Conservation (phyloP, 305 asterid species). For the Stenogyne calaminthoides region DNA sequence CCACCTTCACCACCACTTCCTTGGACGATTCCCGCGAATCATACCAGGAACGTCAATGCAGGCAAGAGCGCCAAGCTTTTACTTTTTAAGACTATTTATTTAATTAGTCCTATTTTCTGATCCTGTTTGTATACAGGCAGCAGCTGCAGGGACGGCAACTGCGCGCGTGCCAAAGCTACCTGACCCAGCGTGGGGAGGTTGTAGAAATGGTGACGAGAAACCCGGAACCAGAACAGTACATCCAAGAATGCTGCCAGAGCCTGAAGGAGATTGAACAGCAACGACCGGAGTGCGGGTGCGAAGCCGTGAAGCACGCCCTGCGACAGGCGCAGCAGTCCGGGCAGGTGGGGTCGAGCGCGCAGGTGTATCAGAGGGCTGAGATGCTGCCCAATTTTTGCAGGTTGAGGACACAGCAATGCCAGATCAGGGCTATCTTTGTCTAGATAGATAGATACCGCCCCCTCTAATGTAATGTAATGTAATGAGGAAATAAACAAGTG, state of each 20-base stretch:
- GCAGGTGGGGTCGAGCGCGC: slow-evolving; percentile 11
- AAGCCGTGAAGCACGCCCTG: slow-evolving; percentile 34
- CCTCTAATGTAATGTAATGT: too few relatives aligned
- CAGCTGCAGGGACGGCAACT: slow-evolving; percentile 37
- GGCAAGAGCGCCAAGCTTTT: too few relatives aligned
- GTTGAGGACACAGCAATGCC: slow-evolving; percentile 26
- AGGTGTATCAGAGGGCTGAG: slow-evolving; percentile 28
- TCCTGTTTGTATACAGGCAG: slow-evolving; percentile 18
- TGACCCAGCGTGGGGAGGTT: slow-evolving; percentile 10
- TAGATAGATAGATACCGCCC: too few relatives aligned
- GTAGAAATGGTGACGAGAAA: slow-evolving; percentile 14
- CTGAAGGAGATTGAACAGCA: slow-evolving; percentile 18
- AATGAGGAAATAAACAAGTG: neutral
- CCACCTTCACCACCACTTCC: slow-evolving; percentile 32
- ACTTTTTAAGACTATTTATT: too few relatives aligned
- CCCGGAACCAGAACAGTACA: neutral
- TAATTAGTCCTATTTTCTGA: too few relatives aligned
- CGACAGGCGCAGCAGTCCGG: slow-evolving; percentile 34
- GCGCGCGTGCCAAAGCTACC: slow-evolving; percentile 36
- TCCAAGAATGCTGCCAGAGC: slow-evolving; percentile 34
- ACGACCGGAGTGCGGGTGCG: slow-evolving; percentile 38
- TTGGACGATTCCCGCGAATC: too few relatives aligned
- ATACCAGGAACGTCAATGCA: too few relatives aligned
- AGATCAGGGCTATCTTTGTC: slow-evolving; percentile 19
- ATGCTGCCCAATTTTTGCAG: slow-evolving; percentile 29